Base-by-base conservation (phyloP, 1,284 basidiomycete genomes). In the Boletus semigastroideus region DNA sequence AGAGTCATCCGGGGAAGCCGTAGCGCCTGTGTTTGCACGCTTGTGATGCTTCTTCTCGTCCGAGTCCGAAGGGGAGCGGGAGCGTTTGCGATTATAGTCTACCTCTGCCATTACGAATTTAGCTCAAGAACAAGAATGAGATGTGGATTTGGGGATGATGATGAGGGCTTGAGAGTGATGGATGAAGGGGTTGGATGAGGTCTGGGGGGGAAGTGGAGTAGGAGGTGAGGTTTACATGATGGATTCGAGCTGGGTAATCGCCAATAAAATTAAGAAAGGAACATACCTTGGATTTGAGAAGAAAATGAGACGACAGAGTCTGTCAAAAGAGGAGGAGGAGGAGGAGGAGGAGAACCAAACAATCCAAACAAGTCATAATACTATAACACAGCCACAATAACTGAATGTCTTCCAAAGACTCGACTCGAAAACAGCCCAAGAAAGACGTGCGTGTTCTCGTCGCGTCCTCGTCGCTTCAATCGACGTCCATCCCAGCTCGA, bases 21-120 rank as follows among this genome's bases (percentile, higher is more conserved):
- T 68, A 66, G 76, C 76, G 75, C 86, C 89, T 59, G 86, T 91
- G 68, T 92, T 91, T 70, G 85, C 79, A 70, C 89, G 85, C 76
- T 92, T 92, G 72, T 86, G 77, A 59, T 81, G 78, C 74, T 90
- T 88, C 63, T 84, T 83, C 64, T 85, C 78, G 64, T 90, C 89
- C 69, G 75, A 80, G 74, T 91, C 88, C 64, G 88, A 90, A 52
- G 88, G 85, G 52, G 89, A 91, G 68, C 88, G 87, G 60, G 90
- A 92, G 63, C 90, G 83, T 74, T 92, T 91, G 73, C 89, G 85
- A 68, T 77, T 88, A 59, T 78, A 78, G 74, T 90, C 88, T 77
- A 80, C 78, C 78, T 86, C 87, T 86, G 84, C 82, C 84, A 87
- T 88, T 70, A 78, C 81, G 78, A 77, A 76, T 77, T 76, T 67